phyloP scores from a whole-genome alignment of 257 asterid genomes.

The Solanum pennellii region DNA sequence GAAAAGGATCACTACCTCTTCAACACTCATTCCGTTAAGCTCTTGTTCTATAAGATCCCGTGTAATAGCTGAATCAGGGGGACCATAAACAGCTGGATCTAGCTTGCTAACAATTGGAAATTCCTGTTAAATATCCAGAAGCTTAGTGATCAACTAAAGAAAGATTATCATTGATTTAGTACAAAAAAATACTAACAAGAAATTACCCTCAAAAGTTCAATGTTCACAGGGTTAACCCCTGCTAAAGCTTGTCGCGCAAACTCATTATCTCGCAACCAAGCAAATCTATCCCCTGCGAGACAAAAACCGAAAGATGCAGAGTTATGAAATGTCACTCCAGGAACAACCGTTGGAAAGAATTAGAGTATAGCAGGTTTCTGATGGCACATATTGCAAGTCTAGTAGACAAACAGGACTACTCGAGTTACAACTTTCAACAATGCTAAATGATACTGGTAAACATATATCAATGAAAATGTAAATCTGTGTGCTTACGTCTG shows the following conservation, averaged over 20 bases:
- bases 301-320: not conserved
- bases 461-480: not conserved
- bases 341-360: not conserved
- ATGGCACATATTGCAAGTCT: not conserved
- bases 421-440: not conserved
- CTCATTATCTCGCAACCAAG: constrained; percentile 13
- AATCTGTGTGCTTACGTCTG: constrained; percentile 28
- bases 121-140: constrained; percentile 35
- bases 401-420: not conserved
- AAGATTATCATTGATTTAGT: not conserved
- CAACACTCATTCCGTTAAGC: constrained; percentile 51
- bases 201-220: constrained; percentile 57
- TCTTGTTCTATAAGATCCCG: constrained; percentile 52
- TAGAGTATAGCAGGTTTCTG: not conserved
- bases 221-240: constrained; percentile 18
- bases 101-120: constrained; percentile 70
- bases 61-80: constrained; percentile 74
- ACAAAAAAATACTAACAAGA: not conserved
- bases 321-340: not conserved
- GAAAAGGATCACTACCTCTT: constrained; percentile 37
- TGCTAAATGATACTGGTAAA: not conserved
- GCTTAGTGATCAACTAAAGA: not conserved
- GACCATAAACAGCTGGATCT: constrained; percentile 68
- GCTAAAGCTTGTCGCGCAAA: constrained; percentile 16
- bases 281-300: constrained; percentile 49